These are phyloP conservation scores for Teunomyces gatunensis DNA, from an alignment of 805 yeast genomes.

Conservation along the genomic window DNA sequence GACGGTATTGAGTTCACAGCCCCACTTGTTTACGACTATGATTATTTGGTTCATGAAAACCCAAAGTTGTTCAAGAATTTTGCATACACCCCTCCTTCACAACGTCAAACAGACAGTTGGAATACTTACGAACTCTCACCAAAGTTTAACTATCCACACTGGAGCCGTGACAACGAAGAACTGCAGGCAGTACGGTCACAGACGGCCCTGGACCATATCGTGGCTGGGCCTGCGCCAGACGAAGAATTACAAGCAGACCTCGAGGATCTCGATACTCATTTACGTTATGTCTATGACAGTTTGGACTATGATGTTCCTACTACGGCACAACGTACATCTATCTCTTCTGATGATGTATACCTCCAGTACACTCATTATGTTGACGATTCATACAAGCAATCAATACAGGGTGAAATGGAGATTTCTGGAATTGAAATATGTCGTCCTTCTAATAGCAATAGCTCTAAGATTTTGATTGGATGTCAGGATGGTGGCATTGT, in stretches of 20 bases:
- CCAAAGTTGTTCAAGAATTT: slow-evolving; percentile 38
- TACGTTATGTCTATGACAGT: slow-evolving; percentile 24
- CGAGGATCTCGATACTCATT: slow-evolving; percentile 7
- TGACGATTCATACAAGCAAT: slow-evolving; percentile 29
- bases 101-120: slow-evolving; percentile 5
- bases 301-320: slow-evolving; percentile 5
- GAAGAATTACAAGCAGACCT: neutral
- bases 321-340: slow-evolving; percentile 8
- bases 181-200: neutral
- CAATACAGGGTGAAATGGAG: slow-evolving; percentile 44
- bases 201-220: neutral
- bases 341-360: neutral
- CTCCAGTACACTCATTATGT: slow-evolving; percentile 10
- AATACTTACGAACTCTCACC: slow-evolving; percentile 16
- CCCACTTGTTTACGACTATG: slow-evolving; percentile 44
- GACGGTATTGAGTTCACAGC: slow-evolving; percentile 10
- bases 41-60: slow-evolving; percentile 33
- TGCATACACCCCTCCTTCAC: slow-evolving; percentile 30
- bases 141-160: slow-evolving; percentile 20
- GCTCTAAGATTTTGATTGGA: slow-evolving; percentile 33
- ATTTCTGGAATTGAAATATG: slow-evolving; percentile 35
- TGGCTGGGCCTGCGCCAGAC: neutral
- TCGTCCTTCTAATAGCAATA: slow-evolving; percentile 21
- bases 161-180: slow-evolving; percentile 12
- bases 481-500: slow-evolving; percentile 61